phyloP scores from a whole-genome alignment of 768 basidiomycete genomes.

The Suillus cothurnatus region DNA sequence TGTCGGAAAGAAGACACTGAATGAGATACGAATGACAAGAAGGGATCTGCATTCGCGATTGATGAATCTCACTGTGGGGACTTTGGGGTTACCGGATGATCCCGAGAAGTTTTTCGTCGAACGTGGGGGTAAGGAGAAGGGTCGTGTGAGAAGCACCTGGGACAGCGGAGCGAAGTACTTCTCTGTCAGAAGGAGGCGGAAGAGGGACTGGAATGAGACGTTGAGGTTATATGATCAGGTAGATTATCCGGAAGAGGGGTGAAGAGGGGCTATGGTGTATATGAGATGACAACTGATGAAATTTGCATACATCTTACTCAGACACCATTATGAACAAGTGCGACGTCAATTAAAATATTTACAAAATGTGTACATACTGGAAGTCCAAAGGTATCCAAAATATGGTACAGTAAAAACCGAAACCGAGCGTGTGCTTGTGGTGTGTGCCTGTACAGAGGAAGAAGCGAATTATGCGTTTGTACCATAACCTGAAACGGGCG shows the following conservation, averaged over 20 bases:
- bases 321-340: not conserved
- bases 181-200: conserved; percentile 74
- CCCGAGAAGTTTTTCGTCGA: conserved; percentile 68
- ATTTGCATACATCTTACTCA: not conserved
- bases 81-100: conserved; percentile 63
- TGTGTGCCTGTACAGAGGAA: not conserved
- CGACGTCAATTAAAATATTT: not conserved
- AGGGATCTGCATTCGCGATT: conserved; percentile 63
- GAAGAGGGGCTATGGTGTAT: conserved; percentile 39
- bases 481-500: conserved; percentile 23
- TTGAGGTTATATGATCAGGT: conserved; percentile 79
- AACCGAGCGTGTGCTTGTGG: not conserved
- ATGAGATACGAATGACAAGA: conserved; percentile 54
- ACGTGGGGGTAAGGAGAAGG: conserved; percentile 68
- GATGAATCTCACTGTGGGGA: conserved; percentile 59
- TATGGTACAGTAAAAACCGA: not conserved
- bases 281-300: not conserved
- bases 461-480: not conserved
- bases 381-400: not conserved
- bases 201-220: conserved; percentile 91
- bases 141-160: conserved; percentile 65
- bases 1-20: conserved; percentile 60
- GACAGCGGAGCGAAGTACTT: conserved; percentile 76
- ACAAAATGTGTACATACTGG: not conserved
- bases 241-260: conserved; percentile 67